phyloP scores from a whole-genome alignment of 148 eudicot species.

The Rhododendron williamsianum region DNA sequence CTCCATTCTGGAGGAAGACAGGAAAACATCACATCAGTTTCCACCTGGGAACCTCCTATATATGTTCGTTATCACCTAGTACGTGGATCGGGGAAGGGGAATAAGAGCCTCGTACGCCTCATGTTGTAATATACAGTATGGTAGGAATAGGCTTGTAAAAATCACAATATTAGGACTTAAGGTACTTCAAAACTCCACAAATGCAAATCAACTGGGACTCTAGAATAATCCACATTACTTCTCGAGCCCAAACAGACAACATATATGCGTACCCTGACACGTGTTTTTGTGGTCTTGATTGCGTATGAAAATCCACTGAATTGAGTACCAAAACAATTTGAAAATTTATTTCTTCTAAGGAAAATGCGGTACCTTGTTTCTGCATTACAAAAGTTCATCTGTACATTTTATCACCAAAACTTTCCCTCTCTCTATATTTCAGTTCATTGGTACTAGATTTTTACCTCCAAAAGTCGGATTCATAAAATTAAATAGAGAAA shows the following conservation, averaged over 20 bases:
- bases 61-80: neutral
- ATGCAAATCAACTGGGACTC: neutral
- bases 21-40: conserved; percentile 1
- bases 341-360: neutral
- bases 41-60: neutral
- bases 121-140: neutral
- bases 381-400: neutral
- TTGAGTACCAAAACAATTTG: neutral
- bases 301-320: neutral
- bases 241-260: neutral
- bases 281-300: neutral
- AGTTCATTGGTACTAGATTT: neutral
- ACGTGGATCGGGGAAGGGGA: neutral
- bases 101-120: neutral
- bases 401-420: neutral
- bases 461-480: neutral
- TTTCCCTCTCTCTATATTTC: neutral
- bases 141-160: neutral
- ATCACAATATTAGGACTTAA: neutral
- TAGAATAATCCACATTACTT: neutral
- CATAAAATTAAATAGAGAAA: neutral
- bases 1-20: conserved; percentile 48
- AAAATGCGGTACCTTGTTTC: neutral
- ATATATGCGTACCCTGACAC: neutral
- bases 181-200: neutral